Evolutionary conservation across 192 early-diverging fungal genomes (phyloP), one percentile per base, ranked within the genome.

Genomic region (Allomyces arbusculus): DNA sequence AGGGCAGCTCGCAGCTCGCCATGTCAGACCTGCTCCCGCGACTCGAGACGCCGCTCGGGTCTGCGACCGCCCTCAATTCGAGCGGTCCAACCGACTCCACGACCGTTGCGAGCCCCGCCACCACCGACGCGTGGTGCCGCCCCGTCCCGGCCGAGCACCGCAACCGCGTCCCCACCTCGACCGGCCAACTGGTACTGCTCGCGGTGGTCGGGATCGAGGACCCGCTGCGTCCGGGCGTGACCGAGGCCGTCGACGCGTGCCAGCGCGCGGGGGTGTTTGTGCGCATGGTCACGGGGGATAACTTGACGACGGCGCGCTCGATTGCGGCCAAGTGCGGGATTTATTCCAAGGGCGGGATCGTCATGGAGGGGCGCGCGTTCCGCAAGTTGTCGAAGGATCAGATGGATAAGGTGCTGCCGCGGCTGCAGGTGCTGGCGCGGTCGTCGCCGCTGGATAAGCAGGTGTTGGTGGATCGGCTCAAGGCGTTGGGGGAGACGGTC

Each of bases 241-340:
- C 87, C 7, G 89, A 87, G 67, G 92, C 94, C 33, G 97, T 99
- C 33, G 72, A 78, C n/a, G 72, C 78, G 20, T 97, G 94, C 72
- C 85, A 86, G 71, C 78, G 81, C 28, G 97, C 97, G 24, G 94
- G 96, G 62, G 88, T 99, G 26, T 82, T 87, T 76, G 91, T 99
- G 61, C 87, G 95, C 16, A 99, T 99, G 97, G 94, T 99, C 22
- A 99, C 97, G 1, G 97, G 97, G 63, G 97, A 99, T 78, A 95
- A 95, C 70, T 66, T 91, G 61, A 75, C 87, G 0, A 99, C 97
- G 1, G 97, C 97, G 3, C 83, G 86, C 45, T 87, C 91, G 8
- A 99, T 99, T 74, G 97, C 95, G 40, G 86, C 79, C 12, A 87
- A 91, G 69, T 94, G 93, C 66, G 91, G 91, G 55, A 97, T 99